A percentile compares a stretch with the other conserved stretches of the same genome.
Evolutionary conservation across 2,329 filamentous ascomycete genomes (phyloP).

Genomic region (Penicillium sp.): DNA sequence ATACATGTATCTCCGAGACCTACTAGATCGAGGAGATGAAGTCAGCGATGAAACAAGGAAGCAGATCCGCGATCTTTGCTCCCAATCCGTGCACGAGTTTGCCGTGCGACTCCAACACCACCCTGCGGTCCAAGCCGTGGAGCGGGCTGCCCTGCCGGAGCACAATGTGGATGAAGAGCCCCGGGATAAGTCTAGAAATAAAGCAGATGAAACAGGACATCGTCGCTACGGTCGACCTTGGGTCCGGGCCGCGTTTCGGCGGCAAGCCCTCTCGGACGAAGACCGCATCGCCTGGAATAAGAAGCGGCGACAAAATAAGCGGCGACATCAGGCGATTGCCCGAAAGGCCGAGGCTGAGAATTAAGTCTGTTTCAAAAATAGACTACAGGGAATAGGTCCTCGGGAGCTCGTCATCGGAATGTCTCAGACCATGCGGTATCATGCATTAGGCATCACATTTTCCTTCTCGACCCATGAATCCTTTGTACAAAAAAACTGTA

Average conservation of each 20-base stretch:
- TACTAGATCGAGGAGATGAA: slow-evolving; percentile 30
- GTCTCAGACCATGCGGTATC: background rate
- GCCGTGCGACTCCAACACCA: slow-evolving; percentile 33
- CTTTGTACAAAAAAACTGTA: background rate
- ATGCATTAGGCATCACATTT: background rate
- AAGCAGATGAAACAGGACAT: background rate
- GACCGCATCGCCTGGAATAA: slow-evolving; percentile 5
- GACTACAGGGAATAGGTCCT: background rate
- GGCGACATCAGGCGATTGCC: background rate
- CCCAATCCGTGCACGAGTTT: slow-evolving; percentile 29
- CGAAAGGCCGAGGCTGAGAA: background rate
- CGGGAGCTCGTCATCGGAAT: background rate
- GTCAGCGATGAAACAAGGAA: slow-evolving; percentile 24
- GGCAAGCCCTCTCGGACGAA: background rate
- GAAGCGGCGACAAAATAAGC: slow-evolving; percentile 3
- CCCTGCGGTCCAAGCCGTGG: slow-evolving; percentile 19
- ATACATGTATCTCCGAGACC: slow-evolving; percentile 40
- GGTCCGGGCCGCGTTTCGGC: background rate
- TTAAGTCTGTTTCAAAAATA: background rate
- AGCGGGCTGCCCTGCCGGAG: background rate
- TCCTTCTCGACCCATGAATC: background rate
- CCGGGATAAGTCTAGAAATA: background rate
- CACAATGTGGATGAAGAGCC: background rate
- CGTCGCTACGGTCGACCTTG: background rate
- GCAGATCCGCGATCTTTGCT: slow-evolving; percentile 32